Conservation (phyloP, 345 rosid genomes). For the Rubroshorea leprosula region DNA sequence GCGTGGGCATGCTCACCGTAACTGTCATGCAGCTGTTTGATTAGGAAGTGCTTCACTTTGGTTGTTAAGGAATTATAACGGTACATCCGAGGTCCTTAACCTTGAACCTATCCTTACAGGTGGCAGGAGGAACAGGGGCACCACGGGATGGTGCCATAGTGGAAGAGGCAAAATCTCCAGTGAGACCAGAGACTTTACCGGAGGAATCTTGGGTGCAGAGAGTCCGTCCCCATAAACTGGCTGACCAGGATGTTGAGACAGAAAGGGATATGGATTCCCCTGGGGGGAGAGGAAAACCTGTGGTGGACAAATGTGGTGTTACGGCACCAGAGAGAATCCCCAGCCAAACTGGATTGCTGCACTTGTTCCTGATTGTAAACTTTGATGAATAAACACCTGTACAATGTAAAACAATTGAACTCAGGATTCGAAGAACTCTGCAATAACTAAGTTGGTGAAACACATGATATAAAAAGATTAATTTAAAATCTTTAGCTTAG, state of each 20-base stretch:
- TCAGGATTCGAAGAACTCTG: neutral
- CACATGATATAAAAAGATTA: neutral
- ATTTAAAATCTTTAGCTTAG: too few species aligned
- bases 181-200: slow-evolving; percentile 48
- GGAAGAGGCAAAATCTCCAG: slow-evolving; percentile 54
- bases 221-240: slow-evolving; percentile 68
- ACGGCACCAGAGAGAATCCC: slow-evolving; percentile 58
- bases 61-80: too few species aligned
- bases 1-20: too few species aligned
- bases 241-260: slow-evolving; percentile 50
- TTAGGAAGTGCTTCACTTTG: too few species aligned
- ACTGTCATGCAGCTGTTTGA: too few species aligned
- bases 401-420: neutral
- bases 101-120: too few species aligned
- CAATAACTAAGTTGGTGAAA: neutral
- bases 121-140: slow-evolving; percentile 52
- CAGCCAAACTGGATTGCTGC: slow-evolving; percentile 62
- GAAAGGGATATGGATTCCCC: slow-evolving; percentile 29
- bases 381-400: slow-evolving; percentile 19
- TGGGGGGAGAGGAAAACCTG: slow-evolving; percentile 51
- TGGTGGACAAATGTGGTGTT: slow-evolving; percentile 37
- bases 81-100: too few species aligned
- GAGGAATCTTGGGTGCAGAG: slow-evolving; percentile 46
- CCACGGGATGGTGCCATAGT: slow-evolving; percentile 39
- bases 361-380: slow-evolving; percentile 46